Evolutionary conservation across 164 flowering plant species (phyloP).

Genomic region (Vitis rotundifolia): DNA sequence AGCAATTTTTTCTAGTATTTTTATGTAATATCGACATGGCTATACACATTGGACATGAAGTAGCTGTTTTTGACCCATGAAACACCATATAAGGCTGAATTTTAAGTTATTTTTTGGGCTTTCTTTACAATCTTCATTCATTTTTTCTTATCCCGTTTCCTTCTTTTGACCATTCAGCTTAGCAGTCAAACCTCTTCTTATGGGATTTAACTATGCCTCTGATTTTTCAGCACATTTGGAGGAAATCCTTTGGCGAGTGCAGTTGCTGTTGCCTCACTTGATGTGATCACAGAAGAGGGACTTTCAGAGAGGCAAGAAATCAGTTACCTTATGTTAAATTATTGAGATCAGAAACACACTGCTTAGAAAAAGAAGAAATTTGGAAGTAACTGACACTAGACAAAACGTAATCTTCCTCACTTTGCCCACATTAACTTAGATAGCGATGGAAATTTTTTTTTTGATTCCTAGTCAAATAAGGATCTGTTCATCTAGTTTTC

Average conservation of each 20-base stretch:
- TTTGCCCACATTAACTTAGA: too few relatives aligned
- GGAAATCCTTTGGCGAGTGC: constrained; percentile 96
- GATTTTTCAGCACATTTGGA: constrained; percentile 77
- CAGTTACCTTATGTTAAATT: not conserved
- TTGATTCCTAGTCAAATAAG: too few relatives aligned
- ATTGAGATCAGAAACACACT: not conserved
- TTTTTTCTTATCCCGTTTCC: not conserved
- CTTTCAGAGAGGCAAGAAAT: constrained; percentile 79
- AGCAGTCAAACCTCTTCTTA: not conserved
- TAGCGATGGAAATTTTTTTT: too few relatives aligned
- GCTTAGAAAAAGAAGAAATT: not conserved
- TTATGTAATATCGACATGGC: not conserved
- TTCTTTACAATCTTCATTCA: not conserved
- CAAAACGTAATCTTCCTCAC: not conserved
- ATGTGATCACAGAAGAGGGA: constrained; percentile 78
- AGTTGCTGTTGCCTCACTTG: constrained; percentile 85
- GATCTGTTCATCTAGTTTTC: too few relatives aligned
- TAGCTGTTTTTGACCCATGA: not conserved
- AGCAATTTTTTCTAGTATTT: not conserved
- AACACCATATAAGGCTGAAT: not conserved
- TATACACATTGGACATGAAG: not conserved
- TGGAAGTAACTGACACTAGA: not conserved
- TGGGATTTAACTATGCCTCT: constrained; percentile 3
- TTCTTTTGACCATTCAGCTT: not conserved
- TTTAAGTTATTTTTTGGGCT: not conserved